Base-by-base conservation (phyloP, 2,329 filamentous ascomycete genomes). In the Aspergillus vadensis region DNA sequence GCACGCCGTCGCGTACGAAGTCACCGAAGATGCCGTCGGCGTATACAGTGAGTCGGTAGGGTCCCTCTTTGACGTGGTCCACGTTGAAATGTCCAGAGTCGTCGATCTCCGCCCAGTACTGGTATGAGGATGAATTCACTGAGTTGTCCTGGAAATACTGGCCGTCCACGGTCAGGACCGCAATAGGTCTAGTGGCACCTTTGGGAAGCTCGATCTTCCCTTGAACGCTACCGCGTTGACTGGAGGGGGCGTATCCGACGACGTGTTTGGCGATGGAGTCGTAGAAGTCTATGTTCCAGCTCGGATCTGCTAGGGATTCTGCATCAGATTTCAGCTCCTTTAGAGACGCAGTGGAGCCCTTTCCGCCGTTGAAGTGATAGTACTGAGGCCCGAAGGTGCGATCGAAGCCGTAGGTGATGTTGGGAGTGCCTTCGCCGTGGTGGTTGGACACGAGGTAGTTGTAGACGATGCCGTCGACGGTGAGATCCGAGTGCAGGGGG, bases 391-490 rank as follows among this genome's bases (percentile, higher is more conserved):
- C 87, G 67, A 88, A 88, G 0, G 86, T 88, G 2, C 86, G 80
- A 66, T 88, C 86, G 63, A 88, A 88, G 0, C 86, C 86, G 62
- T 85, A 72, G 1, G 84, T 87, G 65, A 89, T 88, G 65, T 88
- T 87, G 5, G 86, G 86, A 14, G 83, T 85, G 44, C 84, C 83
- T 60, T 85, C 83, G 5, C 86, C 86, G 57, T 88, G 86, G 64
- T 88, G 86, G 61, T 88, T 88, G 0, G 83, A 86, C 5, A 83
- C 81, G 72, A 85, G 82, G 67, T 88, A 89, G 67, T 89, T 87
- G 70, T 88, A 88, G 0, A 88, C 80, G 50, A 88, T 88, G 0
- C 86, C 86, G 65, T 88, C 86, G 0, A 88, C 86, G 0, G 82
- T 82, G 5, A 89, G 74, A 66, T 88, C 87, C 0, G 85, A 87